Conservation (phyloP, 306 rosid species). For the Canavalia gladiata region DNA sequence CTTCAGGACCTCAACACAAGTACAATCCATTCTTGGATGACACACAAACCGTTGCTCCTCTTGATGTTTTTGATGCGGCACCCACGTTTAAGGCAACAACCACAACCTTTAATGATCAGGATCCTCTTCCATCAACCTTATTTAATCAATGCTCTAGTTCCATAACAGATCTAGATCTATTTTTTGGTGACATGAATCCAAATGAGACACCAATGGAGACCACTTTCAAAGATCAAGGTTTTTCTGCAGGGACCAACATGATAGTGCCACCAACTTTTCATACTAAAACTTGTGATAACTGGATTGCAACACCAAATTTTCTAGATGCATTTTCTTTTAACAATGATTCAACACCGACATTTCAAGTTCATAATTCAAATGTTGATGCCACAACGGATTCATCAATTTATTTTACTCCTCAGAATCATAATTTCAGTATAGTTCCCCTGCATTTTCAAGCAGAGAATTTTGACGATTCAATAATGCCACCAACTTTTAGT, state of each 20-base stretch:
- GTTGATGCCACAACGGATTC: background rate
- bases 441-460: slow-evolving; percentile 11
- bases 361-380: slow-evolving; percentile 23
- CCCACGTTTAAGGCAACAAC: slow-evolving; percentile 37
- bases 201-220: slow-evolving; percentile 19
- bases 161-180: slow-evolving; percentile 5
- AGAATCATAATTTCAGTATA: background rate
- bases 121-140: slow-evolving; percentile 32
- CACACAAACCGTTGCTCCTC: slow-evolving; percentile 12
- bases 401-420: slow-evolving; percentile 19
- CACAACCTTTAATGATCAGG: slow-evolving; percentile 34
- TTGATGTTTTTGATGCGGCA: slow-evolving; percentile 30
- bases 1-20: slow-evolving; percentile 44
- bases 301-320: slow-evolving; percentile 28
- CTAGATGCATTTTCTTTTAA: background rate
- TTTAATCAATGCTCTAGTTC: slow-evolving; percentile 20
- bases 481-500: slow-evolving; percentile 49
- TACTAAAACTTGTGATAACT: background rate
- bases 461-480: background rate
- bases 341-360: slow-evolving; percentile 38
- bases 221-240: slow-evolving; percentile 16
- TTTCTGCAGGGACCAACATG: slow-evolving; percentile 8
- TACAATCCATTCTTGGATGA: slow-evolving; percentile 84
- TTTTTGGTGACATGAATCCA: slow-evolving; percentile 26
- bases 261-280: slow-evolving; percentile 21